Conservation (phyloP, 108 stramenopile genomes). For the Ochromonas danica region DNA sequence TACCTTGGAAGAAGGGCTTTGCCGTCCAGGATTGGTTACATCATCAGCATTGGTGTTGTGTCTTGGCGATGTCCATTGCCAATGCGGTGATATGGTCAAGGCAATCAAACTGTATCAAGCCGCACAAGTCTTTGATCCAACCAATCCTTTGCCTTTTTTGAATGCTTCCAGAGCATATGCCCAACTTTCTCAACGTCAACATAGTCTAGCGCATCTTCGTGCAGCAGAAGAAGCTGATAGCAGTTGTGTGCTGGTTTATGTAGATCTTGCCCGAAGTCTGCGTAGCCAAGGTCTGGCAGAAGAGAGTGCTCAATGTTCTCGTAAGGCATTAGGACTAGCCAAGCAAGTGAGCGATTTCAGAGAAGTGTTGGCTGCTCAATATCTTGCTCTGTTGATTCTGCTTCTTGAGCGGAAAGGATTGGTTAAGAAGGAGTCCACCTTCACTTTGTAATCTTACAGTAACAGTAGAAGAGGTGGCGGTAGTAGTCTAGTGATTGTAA, state of each 20-base stretch:
- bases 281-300: neutral
- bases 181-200: neutral
- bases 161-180: neutral
- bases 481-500: too few relatives aligned
- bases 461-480: too few relatives aligned
- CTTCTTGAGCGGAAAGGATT: too few relatives aligned
- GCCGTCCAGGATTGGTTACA: too few relatives aligned
- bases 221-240: neutral
- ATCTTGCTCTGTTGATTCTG: neutral
- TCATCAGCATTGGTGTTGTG: too few relatives aligned
- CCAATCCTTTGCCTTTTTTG: neutral
- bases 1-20: too few relatives aligned
- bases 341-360: neutral
- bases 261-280: neutral
- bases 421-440: too few relatives aligned
- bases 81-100: neutral
- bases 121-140: neutral
- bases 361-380: neutral
- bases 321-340: neutral
- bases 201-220: neutral
- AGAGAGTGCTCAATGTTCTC: neutral
- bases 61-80: neutral
- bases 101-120: neutral
- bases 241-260: neutral
- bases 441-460: too few relatives aligned